Evolutionary conservation across 129 eudicot species (phyloP), one percentile per base, ranked within the genome.

Genomic region (Chrysanthemum seticuspe): DNA sequence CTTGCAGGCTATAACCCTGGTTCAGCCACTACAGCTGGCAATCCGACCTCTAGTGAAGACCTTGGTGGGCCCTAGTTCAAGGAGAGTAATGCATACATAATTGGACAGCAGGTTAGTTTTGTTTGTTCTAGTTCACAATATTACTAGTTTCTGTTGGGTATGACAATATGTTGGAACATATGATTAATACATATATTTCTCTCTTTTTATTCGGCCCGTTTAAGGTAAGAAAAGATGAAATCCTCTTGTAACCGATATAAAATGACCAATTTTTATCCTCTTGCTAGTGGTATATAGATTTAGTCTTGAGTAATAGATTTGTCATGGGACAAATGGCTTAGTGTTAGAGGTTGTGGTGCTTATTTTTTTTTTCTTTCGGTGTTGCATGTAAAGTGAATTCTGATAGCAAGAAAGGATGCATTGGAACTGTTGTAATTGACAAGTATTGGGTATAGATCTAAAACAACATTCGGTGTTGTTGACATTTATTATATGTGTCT

Each of bases 101-200:
- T 81, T 51, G 91, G 89, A 51, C 90, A 87, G 79, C 96, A 92
- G 96, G 98, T 92, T 73, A 66, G 91, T 78, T 34, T 51, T 49
- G 14, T 63, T 64, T 19, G 65, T 80, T 16, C 45, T 36, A 36
- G 45, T 36, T 36, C 45, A 36, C 45, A 36, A 9, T 36, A n/a
- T 36, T 1, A 36, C 45, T 36, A 36, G 7, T 31, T 29, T 36
- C 8, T 36, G 45, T 36, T 36, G 9, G 1, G 57, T 51, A 4
- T 52, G 57, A 52, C 14, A 13, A 36, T 36, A 6, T 2, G 9
- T 36, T 36, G 45, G 45, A 36, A 36, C 9, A 1, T 36, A 36
- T 34, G 44, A 34, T 5, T 6, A 36, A 6, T 36, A 36, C 45
- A 36, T 36, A 36, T 5, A 9, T 36, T 36, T 36, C 45, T 36